Percentiles rank a stretch among this genome's conserved stretches.
Evolutionary conservation across 2,329 filamentous ascomycete genomes (phyloP).

Genomic region (Arthrinium phaeospermum): DNA sequence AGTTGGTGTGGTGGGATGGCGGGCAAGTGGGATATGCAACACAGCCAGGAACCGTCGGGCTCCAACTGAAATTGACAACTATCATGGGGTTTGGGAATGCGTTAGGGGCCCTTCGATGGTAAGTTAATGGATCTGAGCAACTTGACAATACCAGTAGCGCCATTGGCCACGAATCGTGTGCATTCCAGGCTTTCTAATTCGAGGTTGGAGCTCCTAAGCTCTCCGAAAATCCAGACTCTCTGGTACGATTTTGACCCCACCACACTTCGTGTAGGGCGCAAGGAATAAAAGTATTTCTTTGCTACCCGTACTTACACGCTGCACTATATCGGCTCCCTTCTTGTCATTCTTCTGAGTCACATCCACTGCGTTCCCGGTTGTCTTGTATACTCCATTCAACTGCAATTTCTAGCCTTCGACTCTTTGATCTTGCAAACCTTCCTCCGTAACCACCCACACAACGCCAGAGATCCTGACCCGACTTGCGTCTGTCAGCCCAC

Average conservation of each 20-base stretch:
- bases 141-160: neutral
- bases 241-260: neutral
- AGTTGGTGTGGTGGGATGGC: neutral
- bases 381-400: neutral
- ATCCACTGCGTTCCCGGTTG: conserved; percentile 1
- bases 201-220: neutral
- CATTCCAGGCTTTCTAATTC: neutral
- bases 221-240: neutral
- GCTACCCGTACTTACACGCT: neutral
- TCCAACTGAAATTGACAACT: neutral
- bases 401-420: neutral
- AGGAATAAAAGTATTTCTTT: conserved; percentile 11
- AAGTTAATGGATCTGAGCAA: neutral
- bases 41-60: neutral
- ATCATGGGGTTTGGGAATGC: neutral
- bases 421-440: neutral
- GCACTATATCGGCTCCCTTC: conserved; percentile 9
- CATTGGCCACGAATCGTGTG: neutral
- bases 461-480: neutral
- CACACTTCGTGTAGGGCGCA: conserved; percentile 9
- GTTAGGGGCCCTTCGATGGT: too few relatives aligned
- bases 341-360: neutral
- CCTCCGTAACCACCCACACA: neutral
- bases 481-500: neutral
- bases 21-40: neutral